A percentile compares a stretch with the other conserved stretches of the same genome.
These are phyloP conservation scores for Mortierella sp. DNA, from an alignment of 371 early-diverging fungal genomes.

Conservation along the genomic window DNA sequence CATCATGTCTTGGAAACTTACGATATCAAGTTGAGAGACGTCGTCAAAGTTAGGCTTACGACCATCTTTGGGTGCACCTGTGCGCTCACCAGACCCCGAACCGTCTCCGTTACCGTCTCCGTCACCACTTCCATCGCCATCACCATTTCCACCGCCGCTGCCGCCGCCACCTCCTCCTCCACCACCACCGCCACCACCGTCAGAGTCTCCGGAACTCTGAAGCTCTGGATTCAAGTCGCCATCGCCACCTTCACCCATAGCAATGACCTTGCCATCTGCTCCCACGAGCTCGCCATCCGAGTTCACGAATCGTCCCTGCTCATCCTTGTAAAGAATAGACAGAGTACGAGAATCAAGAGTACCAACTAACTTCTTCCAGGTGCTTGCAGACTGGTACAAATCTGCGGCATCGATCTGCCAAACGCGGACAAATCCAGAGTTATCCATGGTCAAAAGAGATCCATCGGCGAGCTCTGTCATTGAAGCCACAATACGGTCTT, in stretches of 20 bases:
- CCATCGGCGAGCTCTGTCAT: constrained; percentile 79
- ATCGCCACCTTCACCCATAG: constrained; percentile 19
- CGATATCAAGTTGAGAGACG: constrained; percentile 70
- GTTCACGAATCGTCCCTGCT: constrained; percentile 56
- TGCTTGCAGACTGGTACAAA: constrained; percentile 70
- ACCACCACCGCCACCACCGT: constrained; percentile 49
- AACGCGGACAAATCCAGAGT: constrained; percentile 72
- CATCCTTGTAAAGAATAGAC: constrained; percentile 75
- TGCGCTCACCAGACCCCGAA: constrained; percentile 56
- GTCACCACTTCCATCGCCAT: constrained; percentile 51
- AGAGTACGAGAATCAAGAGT: constrained; percentile 71
- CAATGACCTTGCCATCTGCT: constrained; percentile 39
- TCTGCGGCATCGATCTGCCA: constrained; percentile 76
- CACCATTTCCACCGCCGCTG: constrained; percentile 56
- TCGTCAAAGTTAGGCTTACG: constrained; percentile 79
- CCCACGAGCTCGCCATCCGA: constrained; percentile 48
- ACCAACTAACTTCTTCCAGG: constrained; percentile 84
- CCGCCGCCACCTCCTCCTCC: constrained; percentile 59
- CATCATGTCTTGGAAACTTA: too few relatives aligned
- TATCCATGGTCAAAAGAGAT: constrained; percentile 75
- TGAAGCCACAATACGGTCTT: constrained; percentile 65
- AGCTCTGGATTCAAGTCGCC: constrained; percentile 39
- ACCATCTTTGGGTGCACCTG: constrained; percentile 65
- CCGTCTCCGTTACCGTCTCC: constrained; percentile 57
- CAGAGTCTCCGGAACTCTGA: constrained; percentile 20